Evolutionary conservation across 345 rosid species (phyloP), one percentile per base, ranked within the genome.

Genomic region (Gossypium ekmanianum): DNA sequence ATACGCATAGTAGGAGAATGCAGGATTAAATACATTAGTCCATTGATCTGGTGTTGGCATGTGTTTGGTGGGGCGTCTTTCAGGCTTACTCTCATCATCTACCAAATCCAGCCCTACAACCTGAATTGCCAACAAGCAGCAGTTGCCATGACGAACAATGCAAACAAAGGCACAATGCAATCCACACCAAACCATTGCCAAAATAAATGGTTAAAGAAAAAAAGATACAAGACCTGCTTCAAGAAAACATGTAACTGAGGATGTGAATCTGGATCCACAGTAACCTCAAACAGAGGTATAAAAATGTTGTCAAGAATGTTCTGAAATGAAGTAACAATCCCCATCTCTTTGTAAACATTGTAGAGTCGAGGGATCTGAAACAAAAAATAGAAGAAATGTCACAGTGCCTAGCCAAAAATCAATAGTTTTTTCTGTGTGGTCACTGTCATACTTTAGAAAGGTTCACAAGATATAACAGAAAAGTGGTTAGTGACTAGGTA

Each of bases 11-110:
- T 96, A 96, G 8, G 99, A 93, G 83, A 76, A 96, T 18, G 99
- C 97, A 71, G 99, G 99, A 80, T 96, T 96, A 83, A 90, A 96
- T 22, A 85, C 94, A 58, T 96, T 96, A 69, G 97, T 96, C 99
- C 99, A 96, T 72, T 96, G 94, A 76, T 83, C 87, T n/a, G 99
- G 99, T 43, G 99, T 93, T 61, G 99, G 98, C 99, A 96, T 96
- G 87, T 96, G 99, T 81, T 96, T 96, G 8, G 98, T 96, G 50
- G 98, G 99, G 58, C 99, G 98, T 74, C 99, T 92, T 88, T 96
- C 98, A 68, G 99, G 98, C 83, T 96, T 96, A 87, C 95, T 96
- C 85, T 96, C 99, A 77, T 96, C 98, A 81, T 96, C 99, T 11
- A 96, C 99, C 84, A 96, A 79, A 86, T 96, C 99, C 79, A 96